Base-by-base conservation (phyloP, 169 alveolate species). In the Cryptosporidium sp. region DNA sequence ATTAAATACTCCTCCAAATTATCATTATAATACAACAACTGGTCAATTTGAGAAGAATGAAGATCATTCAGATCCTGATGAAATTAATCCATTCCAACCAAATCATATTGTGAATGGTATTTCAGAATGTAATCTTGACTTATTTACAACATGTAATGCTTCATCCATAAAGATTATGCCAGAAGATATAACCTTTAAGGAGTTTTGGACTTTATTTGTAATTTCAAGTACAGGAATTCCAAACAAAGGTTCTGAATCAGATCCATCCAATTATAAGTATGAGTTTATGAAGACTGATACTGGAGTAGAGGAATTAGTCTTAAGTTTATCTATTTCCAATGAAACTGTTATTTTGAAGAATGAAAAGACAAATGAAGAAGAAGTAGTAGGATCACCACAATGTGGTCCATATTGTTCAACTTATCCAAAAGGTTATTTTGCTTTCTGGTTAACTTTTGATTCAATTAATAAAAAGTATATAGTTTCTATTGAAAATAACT, bases 371-470 rank as follows among this genome's bases (percentile, higher is more conserved):
- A 2, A n/a, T 12, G 29, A 0, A 10, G 51, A 37, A n/a, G 16
- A n/a, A 3, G 21, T 45, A 0, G 60, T 42, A 9, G 89, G 31
- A 21, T 60, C 89, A 0, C 89, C 89, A 61, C 89, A 80, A 33
- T 80, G 89, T 62, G 89, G 89, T 80, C 89, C 89, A 7, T 80
- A 62, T 31, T 80, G 89, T 23, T 80, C 89, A 8, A 80, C 89
- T n/a, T 80, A 80, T 65, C 89, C 89, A 39, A 48, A 48, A 8
- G 89, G 89, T 4, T 80, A 39, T 18, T 80, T 80, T 80, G 73
- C 89, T 6, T 80, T 80, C 44, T 80, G 89, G 89, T 7, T 80
- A 6, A 65, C 65, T n/a, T 80, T 29, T 12, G 89, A 80, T 23
- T 80, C 89, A 2, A 18, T 26, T 7, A 26, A 14, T 9, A 80